Conservation (phyloP, 176 grass and related monocot species). For the Hsuehochloa calcarea region DNA sequence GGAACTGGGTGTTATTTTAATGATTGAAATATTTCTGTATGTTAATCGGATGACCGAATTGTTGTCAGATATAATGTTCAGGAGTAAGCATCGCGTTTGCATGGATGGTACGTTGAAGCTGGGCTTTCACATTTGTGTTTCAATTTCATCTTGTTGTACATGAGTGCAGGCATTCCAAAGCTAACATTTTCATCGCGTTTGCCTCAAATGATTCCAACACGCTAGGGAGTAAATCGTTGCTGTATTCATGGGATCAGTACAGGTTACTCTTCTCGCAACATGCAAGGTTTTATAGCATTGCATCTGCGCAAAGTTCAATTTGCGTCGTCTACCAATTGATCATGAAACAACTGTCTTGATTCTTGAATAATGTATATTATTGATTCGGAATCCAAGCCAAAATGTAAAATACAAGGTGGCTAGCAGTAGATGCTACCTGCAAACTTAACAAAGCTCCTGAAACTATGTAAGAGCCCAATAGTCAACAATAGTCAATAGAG, state of each 20-base stretch:
- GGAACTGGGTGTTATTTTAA: not conserved
- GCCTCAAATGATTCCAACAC: not conserved
- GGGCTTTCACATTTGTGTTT: not conserved
- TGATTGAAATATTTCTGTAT: not conserved
- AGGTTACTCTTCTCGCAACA: too few species aligned
- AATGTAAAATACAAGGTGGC: too few species aligned
- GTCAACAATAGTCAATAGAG: too few species aligned
- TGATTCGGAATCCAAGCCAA: too few species aligned
- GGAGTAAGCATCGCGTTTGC: not conserved
- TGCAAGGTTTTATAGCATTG: too few species aligned
- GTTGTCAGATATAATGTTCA: not conserved
- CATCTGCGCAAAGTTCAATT: not conserved
- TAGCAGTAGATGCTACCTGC: too few species aligned
- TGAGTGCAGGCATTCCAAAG: not conserved
- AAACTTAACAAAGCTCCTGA: too few species aligned
- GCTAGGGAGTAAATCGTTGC: too few species aligned
- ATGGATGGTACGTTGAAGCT: not conserved
- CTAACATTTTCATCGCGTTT: not conserved
- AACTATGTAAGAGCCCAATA: too few species aligned
- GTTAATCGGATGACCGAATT: not conserved
- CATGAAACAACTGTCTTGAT: not conserved
- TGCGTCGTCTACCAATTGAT: not conserved
- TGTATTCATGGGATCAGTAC: too few species aligned
- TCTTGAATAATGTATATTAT: too few species aligned
- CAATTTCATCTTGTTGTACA: not conserved